Evolutionary conservation across 208 protist species (phyloP).

Genomic region (Leishmania turanica): DNA sequence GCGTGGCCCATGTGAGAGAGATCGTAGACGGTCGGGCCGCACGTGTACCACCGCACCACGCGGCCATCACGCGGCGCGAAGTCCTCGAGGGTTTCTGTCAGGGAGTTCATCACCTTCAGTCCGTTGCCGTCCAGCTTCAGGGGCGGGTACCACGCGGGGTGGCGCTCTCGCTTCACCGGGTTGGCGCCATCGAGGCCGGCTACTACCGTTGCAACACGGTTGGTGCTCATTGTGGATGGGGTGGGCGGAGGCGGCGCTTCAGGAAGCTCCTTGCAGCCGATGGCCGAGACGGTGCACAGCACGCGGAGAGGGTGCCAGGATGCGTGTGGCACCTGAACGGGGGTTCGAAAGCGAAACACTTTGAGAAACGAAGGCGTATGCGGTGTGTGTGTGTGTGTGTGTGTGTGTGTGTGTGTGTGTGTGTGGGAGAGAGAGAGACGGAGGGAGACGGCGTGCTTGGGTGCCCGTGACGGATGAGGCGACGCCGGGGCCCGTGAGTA

Average conservation of each 20-base stretch:
- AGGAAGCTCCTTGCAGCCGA: not conserved
- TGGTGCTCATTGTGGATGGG: not conserved
- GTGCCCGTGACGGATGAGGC: not conserved
- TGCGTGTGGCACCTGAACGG: constrained; percentile 13
- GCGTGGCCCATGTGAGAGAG: constrained; percentile 98
- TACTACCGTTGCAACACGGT: constrained; percentile 17
- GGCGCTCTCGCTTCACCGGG: constrained; percentile 58
- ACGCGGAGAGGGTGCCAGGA: constrained; percentile 4
- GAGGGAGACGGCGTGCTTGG: not conserved
- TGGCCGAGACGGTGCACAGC: no score
- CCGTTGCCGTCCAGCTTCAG: constrained; percentile 28
- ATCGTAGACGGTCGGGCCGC: constrained; percentile 98
- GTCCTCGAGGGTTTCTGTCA: constrained; percentile 76
- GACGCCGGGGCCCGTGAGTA: not conserved
- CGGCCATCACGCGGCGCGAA: constrained; percentile 73
- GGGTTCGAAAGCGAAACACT: constrained; percentile 11
- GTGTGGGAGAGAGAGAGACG: not conserved
- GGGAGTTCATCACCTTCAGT: constrained; percentile 80
- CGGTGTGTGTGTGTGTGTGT: constrained; percentile 10
- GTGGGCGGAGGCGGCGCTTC: not conserved
- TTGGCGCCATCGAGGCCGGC: constrained; percentile 39
- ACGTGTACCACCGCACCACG: constrained; percentile 95
- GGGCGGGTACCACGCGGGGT: constrained; percentile 84
- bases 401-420: constrained; percentile 7
- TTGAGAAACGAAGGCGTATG: not conserved